phyloP scores from a whole-genome alignment of 768 basidiomycete species.

The Macrolepiota dolichaula region DNA sequence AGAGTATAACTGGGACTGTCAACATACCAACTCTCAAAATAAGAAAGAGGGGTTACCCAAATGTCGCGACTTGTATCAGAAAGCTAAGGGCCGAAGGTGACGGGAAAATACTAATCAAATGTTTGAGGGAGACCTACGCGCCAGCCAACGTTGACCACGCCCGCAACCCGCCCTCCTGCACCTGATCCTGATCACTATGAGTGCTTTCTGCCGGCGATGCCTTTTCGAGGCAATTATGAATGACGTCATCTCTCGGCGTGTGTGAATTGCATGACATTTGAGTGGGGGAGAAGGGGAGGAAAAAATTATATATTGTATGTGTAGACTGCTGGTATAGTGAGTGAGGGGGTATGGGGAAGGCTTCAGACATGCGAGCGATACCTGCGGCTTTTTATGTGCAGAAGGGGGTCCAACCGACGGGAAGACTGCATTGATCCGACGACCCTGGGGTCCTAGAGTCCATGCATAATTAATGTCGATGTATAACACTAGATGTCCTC shows the following conservation, averaged over 20 bases:
- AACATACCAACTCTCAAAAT: slow-evolving; percentile 21
- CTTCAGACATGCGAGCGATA: too few relatives aligned
- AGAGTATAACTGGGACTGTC: slow-evolving; percentile 27
- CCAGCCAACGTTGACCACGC: slow-evolving; percentile 41
- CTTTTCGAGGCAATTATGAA: background rate
- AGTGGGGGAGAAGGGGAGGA: too few relatives aligned
- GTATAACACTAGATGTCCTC: too few relatives aligned
- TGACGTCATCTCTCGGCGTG: background rate
- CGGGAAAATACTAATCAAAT: background rate
- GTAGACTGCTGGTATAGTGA: too few relatives aligned
- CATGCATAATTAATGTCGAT: too few relatives aligned
- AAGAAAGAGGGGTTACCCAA: background rate
- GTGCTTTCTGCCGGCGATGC: background rate
- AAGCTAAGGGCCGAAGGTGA: slow-evolving; percentile 32
- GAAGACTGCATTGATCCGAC: too few relatives aligned
- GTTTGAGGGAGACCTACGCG: slow-evolving; percentile 36
- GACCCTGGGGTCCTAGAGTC: too few relatives aligned
- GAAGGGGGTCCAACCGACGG: too few relatives aligned
- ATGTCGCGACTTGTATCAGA: slow-evolving; percentile 19
- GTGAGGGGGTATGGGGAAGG: too few relatives aligned
- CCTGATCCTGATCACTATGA: background rate
- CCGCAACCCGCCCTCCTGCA: slow-evolving; percentile 32
- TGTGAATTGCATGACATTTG: too few relatives aligned
- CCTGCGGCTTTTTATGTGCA: too few relatives aligned
- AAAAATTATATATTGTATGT: too few relatives aligned